Conservation (phyloP, 2,329 filamentous ascomycete species). For the Phialophora macrospora region DNA sequence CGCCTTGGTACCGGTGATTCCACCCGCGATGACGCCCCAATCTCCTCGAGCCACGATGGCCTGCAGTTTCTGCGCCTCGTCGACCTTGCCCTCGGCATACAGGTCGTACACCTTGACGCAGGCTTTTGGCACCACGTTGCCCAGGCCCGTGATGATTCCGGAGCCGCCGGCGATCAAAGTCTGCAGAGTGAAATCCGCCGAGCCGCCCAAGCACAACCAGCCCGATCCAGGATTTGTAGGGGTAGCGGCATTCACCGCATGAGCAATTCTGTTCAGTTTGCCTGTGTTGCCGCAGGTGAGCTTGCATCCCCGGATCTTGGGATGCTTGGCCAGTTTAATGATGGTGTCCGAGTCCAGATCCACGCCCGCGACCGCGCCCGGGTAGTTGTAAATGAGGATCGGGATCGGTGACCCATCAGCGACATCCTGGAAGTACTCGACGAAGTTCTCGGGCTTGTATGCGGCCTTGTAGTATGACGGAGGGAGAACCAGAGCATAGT, state of each 20-base stretch:
- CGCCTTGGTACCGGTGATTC: conserved; percentile 71
- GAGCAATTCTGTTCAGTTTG: conserved; percentile 68
- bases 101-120: conserved; percentile 66
- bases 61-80: conserved; percentile 68
- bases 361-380: conserved; percentile 68
- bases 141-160: conserved; percentile 73
- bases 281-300: conserved; percentile 75
- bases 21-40: conserved; percentile 71
- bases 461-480: conserved; percentile 75
- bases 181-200: conserved; percentile 75
- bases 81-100: conserved; percentile 63
- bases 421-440: conserved; percentile 69
- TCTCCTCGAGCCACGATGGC: conserved; percentile 69
- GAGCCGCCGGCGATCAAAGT: conserved; percentile 71
- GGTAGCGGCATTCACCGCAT: conserved; percentile 48
- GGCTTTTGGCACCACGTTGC: conserved; percentile 70
- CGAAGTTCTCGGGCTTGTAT: conserved; percentile 64
- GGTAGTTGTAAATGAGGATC: conserved; percentile 75
- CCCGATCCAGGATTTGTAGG: conserved; percentile 59
- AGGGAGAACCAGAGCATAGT: conserved; percentile 76
- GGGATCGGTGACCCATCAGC: conserved; percentile 66
- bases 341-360: conserved; percentile 72
- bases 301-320: conserved; percentile 72
- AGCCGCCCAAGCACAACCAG: conserved; percentile 74
- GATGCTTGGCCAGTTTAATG: conserved; percentile 60